Percentiles rank a stretch among this genome's conserved stretches.
Conservation (phyloP, 495 filamentous ascomycete species). For the Trichoderma virens region DNA sequence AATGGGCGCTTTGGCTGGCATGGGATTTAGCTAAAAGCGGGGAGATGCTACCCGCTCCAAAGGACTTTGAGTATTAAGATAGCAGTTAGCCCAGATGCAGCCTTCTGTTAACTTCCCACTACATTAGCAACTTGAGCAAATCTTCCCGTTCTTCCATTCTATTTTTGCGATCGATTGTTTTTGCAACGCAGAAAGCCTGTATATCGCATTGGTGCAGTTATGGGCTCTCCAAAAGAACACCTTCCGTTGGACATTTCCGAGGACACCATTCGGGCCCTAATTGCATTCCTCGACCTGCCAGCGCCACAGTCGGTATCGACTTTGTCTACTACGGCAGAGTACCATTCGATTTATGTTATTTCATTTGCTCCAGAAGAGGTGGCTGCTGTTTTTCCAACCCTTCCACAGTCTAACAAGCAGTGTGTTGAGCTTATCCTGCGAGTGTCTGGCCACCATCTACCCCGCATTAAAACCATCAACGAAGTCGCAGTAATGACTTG, state of each 20-base stretch:
- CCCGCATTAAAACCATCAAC: conserved; percentile 29
- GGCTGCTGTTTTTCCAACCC: not conserved
- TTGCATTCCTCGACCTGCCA: not conserved
- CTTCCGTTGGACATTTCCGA: not conserved
- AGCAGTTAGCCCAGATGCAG: too few relatives aligned
- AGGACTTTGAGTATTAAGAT: too few relatives aligned
- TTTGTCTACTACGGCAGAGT: not conserved
- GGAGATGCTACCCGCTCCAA: too few relatives aligned
- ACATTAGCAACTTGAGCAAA: too few relatives aligned
- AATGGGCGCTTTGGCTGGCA: too few relatives aligned
- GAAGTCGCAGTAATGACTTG: conserved; percentile 29
- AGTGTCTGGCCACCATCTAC: conserved; percentile 25
- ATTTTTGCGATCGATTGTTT: too few relatives aligned
- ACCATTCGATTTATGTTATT: not conserved
- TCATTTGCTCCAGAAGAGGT: not conserved
- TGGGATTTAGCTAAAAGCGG: too few relatives aligned
- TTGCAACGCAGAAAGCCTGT: too few relatives aligned
- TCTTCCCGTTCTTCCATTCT: too few relatives aligned
- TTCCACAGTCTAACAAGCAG: not conserved
- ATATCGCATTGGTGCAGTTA: too few relatives aligned
- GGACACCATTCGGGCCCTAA: not conserved
- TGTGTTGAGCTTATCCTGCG: conserved; percentile 23
- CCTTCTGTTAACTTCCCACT: too few relatives aligned
- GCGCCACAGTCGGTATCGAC: not conserved
- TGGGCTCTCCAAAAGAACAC: not conserved